A percentile compares a stretch with the other conserved stretches of the same genome.
Evolutionary conservation across 257 asterid genomes (phyloP).

Genomic region (Haberlea rhodopensis): DNA sequence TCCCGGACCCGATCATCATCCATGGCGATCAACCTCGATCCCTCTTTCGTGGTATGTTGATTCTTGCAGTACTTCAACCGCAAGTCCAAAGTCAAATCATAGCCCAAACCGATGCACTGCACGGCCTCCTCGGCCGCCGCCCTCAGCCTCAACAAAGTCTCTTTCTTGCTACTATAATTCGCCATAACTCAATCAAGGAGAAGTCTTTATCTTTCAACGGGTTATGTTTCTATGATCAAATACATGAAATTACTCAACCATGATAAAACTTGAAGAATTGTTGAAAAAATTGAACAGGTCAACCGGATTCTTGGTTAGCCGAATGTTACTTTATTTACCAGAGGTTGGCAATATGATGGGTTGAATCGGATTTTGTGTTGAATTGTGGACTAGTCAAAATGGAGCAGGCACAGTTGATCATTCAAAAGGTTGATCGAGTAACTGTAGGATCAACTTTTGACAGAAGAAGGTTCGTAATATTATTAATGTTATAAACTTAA

Average conservation of each 20-base stretch:
- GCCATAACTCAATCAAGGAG: not conserved
- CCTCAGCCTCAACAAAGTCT: conserved; percentile 57
- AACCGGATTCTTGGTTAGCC: not conserved
- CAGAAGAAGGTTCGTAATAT: no score
- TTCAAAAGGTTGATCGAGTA: not conserved
- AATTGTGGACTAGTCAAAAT: conserved; percentile 24
- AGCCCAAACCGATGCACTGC: conserved; percentile 62
- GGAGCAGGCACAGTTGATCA: not conserved
- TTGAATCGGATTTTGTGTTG: conserved; percentile 16
- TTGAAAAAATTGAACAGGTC: not conserved
- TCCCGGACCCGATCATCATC: conserved; percentile 68
- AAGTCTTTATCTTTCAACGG: not conserved
- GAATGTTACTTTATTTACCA: not conserved
- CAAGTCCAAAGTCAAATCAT: conserved; percentile 55
- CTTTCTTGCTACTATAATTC: conserved; percentile 37
- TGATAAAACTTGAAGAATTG: not conserved
- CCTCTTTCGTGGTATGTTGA: conserved; percentile 27
- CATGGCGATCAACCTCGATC: conserved; percentile 49
- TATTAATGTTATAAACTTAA: no score
- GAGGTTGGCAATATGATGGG: conserved; percentile 1
- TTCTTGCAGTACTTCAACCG: conserved; percentile 56
- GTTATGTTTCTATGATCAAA: not conserved
- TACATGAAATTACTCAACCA: conserved; percentile 3
- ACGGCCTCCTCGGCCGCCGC: conserved; percentile 68
- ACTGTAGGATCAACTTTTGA: not conserved